Percentiles rank a stretch among this genome's conserved stretches.
Evolutionary conservation across 78 protist genomes (phyloP).

Genomic region (Ministeria vibrans): DNA sequence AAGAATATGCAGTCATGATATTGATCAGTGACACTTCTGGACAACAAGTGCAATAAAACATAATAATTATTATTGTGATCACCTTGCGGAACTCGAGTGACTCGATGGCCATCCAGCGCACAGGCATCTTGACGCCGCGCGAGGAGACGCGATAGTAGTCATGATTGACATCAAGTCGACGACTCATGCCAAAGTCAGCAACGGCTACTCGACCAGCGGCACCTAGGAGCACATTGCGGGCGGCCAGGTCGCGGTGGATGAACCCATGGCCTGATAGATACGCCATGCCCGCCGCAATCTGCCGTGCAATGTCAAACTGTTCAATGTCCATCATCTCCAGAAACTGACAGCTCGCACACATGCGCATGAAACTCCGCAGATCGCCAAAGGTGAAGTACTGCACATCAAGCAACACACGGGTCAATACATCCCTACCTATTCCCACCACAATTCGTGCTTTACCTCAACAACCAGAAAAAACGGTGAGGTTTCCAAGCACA

Average conservation of each 20-base stretch:
- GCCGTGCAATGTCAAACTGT: neutral
- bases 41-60: too few relatives aligned
- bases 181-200: neutral
- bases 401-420: too few relatives aligned
- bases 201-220: neutral
- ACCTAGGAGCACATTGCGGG: neutral
- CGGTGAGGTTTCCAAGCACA: neutral
- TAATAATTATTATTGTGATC: too few relatives aligned
- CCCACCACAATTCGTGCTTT: too few relatives aligned
- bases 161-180: neutral
- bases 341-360: neutral
- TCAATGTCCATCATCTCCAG: neutral
- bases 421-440: too few relatives aligned
- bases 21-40: too few relatives aligned
- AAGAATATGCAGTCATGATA: too few relatives aligned
- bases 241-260: neutral
- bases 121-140: too few relatives aligned
- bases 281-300: neutral
- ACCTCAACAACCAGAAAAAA: neutral
- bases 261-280: neutral
- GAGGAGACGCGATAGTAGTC: too few relatives aligned
- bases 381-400: neutral
- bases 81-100: too few relatives aligned
- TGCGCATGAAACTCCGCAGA: neutral
- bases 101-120: too few relatives aligned